Percentiles rank a stretch among this genome's conserved stretches.
These are phyloP conservation scores for Sergeia podlipaevii DNA, from an alignment of 208 protist genomes.

Conservation along the genomic window DNA sequence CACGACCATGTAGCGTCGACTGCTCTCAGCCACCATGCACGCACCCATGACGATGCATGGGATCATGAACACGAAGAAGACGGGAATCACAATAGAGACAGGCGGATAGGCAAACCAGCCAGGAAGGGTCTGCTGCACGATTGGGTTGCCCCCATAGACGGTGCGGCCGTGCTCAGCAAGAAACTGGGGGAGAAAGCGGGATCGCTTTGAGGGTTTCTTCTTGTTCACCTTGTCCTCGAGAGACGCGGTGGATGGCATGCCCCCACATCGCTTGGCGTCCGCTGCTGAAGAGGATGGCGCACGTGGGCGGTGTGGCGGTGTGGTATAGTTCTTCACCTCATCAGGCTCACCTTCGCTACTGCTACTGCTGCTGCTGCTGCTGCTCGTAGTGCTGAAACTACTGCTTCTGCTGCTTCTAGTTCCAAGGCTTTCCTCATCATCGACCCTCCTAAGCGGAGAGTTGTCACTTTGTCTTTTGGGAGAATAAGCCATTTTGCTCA, in stretches of 20 bases:
- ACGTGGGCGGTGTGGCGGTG: background rate
- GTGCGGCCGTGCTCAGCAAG: constrained; percentile 54
- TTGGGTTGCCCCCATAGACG: constrained; percentile 70
- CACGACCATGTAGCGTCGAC: constrained; percentile 23
- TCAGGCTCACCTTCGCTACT: too few relatives aligned
- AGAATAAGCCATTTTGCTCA: too few relatives aligned
- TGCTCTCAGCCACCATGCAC: constrained; percentile 28
- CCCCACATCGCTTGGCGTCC: too few relatives aligned
- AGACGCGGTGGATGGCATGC: too few relatives aligned
- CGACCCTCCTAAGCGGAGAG: too few relatives aligned
- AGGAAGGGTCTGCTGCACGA: constrained; percentile 76
- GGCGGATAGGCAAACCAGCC: constrained; percentile 51
- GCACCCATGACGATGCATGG: constrained; percentile 46
- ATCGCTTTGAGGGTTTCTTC: background rate
- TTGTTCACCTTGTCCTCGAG: constrained; percentile 1
- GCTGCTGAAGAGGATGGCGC: background rate
- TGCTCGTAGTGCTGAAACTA: too few relatives aligned
- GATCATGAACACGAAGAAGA: constrained; percentile 50
- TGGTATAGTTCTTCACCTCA: too few relatives aligned
- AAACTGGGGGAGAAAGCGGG: constrained; percentile 20
- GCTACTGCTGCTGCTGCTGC: too few relatives aligned
- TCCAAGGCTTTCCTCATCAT: too few relatives aligned
- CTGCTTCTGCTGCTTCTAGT: too few relatives aligned
- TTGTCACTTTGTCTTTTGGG: too few relatives aligned
- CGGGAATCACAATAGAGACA: constrained; percentile 39